Base-by-base conservation (phyloP, 192 early-diverging fungal species). In the Coemansia sp. region DNA sequence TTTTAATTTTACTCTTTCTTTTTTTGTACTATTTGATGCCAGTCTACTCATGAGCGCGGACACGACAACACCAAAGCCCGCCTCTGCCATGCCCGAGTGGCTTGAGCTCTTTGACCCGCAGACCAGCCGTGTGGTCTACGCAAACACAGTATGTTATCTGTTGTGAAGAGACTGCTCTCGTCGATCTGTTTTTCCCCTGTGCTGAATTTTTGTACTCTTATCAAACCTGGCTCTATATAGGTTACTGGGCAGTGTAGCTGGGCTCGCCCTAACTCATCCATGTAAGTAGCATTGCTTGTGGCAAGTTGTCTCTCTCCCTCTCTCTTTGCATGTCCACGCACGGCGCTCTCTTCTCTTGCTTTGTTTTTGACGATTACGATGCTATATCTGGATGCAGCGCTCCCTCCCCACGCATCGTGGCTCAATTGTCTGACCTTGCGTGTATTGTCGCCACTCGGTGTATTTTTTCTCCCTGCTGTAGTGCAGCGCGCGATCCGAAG, bases 191-290 rank as follows among this genome's bases (percentile, higher is more conserved):
- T n/a, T 33, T 35, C 17, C 55, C 35, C 28, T 30, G 28, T 23
- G 23, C 30, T 49, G 47, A 49, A 19, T 49, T 5, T 57, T 57
- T 37, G 30, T 10, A 26, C 17, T 37, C 63, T 64, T 30, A n/a
- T 30, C 33, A 11, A 35, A 33, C n/a, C 39, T 43, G 39, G 11
- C 32, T 23, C 23, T 63, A 39, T 35, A 62, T 77, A 91, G 90
- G 68, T 87, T 11, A 93, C 92, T 40, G 95, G 95, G 47, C 92
- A 95, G 76, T 96, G 94, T 81, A 78, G 72, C 79, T 82, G 79
- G 79, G 65, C 75, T 30, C 74, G 79, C 28, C 79, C 79, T 28
- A 62, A 72, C 21, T 71, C 66, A 32, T 42, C 64, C 35, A 82
- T 82, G 79, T 82, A 82, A n/a, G 79, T 82, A 16, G 65, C 23